Conservation (phyloP, 768 basidiomycete species). For the Termitomyces bulborhizus region DNA sequence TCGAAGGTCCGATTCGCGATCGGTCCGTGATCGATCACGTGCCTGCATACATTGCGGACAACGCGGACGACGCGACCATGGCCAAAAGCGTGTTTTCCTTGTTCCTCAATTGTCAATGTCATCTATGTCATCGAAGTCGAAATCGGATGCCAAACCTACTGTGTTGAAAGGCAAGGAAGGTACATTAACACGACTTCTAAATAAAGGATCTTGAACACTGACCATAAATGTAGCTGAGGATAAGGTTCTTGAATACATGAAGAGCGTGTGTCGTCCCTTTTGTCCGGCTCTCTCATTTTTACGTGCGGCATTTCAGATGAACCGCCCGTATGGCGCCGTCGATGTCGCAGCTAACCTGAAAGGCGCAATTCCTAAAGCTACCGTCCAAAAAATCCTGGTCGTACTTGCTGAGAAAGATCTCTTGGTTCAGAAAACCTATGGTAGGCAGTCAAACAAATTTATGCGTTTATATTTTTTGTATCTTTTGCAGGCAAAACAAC, state of each 20-base stretch:
- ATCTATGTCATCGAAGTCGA: conserved; percentile 46
- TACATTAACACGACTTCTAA: conserved; percentile 12
- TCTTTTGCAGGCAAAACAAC: conserved; percentile 63
- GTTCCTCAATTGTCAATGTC: neutral
- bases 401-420: conserved; percentile 82
- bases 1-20: neutral
- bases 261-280: conserved; percentile 38
- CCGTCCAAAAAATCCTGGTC: conserved; percentile 78
- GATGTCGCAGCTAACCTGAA: conserved; percentile 90
- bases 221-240: conserved; percentile 54
- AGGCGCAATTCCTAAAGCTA: conserved; percentile 78
- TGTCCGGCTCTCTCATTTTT: conserved; percentile 2
- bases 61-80: too few species aligned
- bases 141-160: conserved; percentile 46
- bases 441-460: conserved; percentile 29
- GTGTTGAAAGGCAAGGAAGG: conserved; percentile 76
- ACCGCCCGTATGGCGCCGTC: conserved; percentile 90
- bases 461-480: conserved; percentile 7
- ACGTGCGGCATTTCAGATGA: conserved; percentile 51
- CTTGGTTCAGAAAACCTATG: conserved; percentile 79
- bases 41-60: neutral
- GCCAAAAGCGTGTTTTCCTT: too few species aligned
- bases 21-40: neutral
- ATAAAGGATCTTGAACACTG: neutral
- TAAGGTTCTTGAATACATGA: conserved; percentile 72